A percentile compares a stretch with the other conserved stretches of the same genome.
Evolutionary conservation across 345 rosid genomes (phyloP).

Genomic region (Rhodamnia rubescens): DNA sequence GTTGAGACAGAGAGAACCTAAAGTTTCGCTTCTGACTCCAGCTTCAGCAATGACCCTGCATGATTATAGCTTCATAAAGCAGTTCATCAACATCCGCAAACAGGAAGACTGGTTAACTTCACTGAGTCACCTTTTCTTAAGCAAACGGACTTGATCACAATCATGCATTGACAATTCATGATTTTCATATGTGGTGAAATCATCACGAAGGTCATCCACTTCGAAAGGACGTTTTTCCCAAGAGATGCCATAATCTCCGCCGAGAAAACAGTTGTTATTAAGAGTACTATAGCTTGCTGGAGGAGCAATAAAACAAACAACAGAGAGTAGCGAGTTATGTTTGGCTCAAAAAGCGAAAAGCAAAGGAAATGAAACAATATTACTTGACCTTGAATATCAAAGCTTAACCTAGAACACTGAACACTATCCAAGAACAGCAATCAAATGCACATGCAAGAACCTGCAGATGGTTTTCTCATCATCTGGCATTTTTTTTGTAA

Average conservation of each 20-base stretch:
- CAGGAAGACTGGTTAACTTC: not conserved
- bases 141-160: conserved; percentile 17
- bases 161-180: conserved; percentile 19
- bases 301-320: conserved; percentile 11
- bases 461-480: not conserved
- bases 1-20: not conserved
- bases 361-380: not conserved
- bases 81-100: not conserved
- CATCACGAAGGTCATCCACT: conserved; percentile 16
- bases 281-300: not conserved
- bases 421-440: not conserved
- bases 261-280: not conserved
- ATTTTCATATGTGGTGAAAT: conserved; percentile 18
- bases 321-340: conserved; percentile 8
- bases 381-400: not conserved
- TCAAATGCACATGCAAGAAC: not conserved
- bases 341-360: not conserved
- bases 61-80: conserved; percentile 1
- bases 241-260: conserved; percentile 11
- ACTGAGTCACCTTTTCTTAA: conserved; percentile 36
- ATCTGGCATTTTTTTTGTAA: not conserved
- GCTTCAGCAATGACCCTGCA: not conserved
- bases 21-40: not conserved
- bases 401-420: not conserved
- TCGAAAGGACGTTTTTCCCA: conserved; percentile 25